Conservation (phyloP, 768 basidiomycete species). For the Pleurotus pulmonarius region DNA sequence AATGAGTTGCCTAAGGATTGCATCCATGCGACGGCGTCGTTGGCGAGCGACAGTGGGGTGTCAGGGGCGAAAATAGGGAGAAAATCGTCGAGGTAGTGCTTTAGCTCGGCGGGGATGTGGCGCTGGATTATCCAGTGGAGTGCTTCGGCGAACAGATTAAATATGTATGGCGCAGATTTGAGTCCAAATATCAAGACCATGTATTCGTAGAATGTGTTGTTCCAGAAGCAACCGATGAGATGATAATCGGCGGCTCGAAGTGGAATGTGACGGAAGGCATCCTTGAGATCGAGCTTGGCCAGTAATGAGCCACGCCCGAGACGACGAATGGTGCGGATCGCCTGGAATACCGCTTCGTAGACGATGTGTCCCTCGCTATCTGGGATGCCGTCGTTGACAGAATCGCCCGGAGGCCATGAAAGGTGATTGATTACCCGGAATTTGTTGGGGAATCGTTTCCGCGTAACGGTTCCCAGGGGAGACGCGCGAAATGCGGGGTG, state of each 20-base stretch:
- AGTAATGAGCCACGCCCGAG: not conserved
- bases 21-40: conserved; percentile 24
- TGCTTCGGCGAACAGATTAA: too few species aligned
- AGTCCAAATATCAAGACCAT: conserved; percentile 27
- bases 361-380: not conserved
- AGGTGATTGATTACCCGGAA: conserved; percentile 9
- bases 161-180: conserved; percentile 21
- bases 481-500: conserved; percentile 17
- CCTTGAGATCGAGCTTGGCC: conserved; percentile 14
- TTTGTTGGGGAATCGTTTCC: conserved; percentile 19
- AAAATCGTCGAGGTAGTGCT: conserved; percentile 34
- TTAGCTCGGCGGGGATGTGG: conserved; percentile 25
- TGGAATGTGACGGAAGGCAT: conserved; percentile 2
- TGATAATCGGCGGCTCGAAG: conserved; percentile 19
- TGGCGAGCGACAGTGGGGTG: not conserved
- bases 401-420: conserved; percentile 1
- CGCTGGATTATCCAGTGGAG: conserved; percentile 1
- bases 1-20: conserved; percentile 21
- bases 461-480: conserved; percentile 19
- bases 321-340: not conserved
- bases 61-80: conserved; percentile 19
- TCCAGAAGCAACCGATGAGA: conserved; percentile 10
- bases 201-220: not conserved
- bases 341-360: not conserved
- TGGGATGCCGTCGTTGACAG: conserved; percentile 7